A percentile compares a stretch with the other conserved stretches of the same genome.
Conservation (phyloP, 345 rosid species). For the Eucalyptus dawsonii region DNA sequence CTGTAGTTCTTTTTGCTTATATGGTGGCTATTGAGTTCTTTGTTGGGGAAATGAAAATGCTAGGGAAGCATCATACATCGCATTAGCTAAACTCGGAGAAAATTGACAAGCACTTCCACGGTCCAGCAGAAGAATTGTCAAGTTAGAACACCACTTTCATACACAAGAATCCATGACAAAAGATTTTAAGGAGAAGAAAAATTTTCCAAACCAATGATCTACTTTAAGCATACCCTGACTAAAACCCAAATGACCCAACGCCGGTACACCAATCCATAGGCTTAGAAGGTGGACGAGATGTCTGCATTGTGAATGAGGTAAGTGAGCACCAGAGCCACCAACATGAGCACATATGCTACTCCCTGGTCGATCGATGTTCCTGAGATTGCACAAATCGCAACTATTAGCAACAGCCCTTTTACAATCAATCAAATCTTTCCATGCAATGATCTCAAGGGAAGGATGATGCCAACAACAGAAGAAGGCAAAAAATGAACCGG, state of each 20-base stretch:
- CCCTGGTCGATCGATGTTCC: conserved; percentile 92
- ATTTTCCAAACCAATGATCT: background rate
- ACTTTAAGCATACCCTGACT: background rate
- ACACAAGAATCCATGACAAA: background rate
- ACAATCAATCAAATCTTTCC: background rate
- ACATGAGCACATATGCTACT: conserved; percentile 73
- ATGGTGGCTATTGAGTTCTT: background rate
- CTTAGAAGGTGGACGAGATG: conserved; percentile 5
- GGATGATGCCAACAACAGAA: background rate
- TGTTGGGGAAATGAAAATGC: background rate
- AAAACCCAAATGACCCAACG: background rate
- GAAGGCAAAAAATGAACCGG: background rate
- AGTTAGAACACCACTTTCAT: background rate
- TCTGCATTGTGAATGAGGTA: conserved; percentile 61
- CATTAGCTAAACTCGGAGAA: background rate
- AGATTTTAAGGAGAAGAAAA: background rate
- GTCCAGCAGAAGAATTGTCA: background rate
- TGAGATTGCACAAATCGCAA: conserved; percentile 1
- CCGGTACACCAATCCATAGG: background rate
- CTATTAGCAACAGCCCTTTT: background rate
- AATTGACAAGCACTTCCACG: background rate
- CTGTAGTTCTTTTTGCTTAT: background rate
- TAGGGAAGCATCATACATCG: background rate
- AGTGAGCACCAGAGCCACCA: conserved; percentile 83
- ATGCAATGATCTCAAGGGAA: background rate